Evolutionary conservation across 495 filamentous ascomycete genomes (phyloP), one percentile per base, ranked within the genome.

Genomic region (Aspergillus panamensis): DNA sequence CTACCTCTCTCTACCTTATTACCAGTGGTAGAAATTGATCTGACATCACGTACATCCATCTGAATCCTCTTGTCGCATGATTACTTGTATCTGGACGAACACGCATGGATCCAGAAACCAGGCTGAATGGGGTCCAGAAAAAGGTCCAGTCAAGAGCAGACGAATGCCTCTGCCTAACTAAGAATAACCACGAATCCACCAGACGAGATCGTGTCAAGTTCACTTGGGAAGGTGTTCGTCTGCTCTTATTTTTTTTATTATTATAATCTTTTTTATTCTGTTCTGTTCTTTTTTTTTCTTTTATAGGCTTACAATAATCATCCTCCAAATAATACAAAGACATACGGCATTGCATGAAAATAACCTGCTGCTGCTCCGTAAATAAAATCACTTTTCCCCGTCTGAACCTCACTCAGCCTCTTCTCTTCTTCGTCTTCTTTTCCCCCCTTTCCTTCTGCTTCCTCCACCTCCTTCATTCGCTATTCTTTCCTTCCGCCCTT

Each of bases 161-260:
- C 48, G 48, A 58, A 58, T 52, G 48, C 56, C 56, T 58, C 56
- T 58, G 56, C 56, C 56, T 58, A 52, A 52, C 56, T 58, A 58
- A 58, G 56, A 58, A 58, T 58, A 58, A 58, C 56, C 42, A 52
- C 56, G 50, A 51, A 58, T 12, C 14, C 10, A 19, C 44, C 53
- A 58, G 31, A 37, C n/a, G 42, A 45, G 42, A 45, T 45, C 42
- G 42, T 45, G 42, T 20, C 9, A 4, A 20, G 7, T 44, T 44
- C 14, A 3, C 19, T 44, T 44, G 10, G 10, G 10, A 39, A 39
- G 14, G 8, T 10, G 14, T 39, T n/a, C 35, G 35, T 25, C 35
- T 39, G 35, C 42, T n/a, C n/a, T n/a, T n/a, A 19, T 9, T 45
- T 45, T n/a, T 19, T 45, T 45, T 6, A 17, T 45, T 21, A 19